phyloP scores from a whole-genome alignment of 2,329 filamentous ascomycete genomes.

The Colletotrichum falcatum region DNA sequence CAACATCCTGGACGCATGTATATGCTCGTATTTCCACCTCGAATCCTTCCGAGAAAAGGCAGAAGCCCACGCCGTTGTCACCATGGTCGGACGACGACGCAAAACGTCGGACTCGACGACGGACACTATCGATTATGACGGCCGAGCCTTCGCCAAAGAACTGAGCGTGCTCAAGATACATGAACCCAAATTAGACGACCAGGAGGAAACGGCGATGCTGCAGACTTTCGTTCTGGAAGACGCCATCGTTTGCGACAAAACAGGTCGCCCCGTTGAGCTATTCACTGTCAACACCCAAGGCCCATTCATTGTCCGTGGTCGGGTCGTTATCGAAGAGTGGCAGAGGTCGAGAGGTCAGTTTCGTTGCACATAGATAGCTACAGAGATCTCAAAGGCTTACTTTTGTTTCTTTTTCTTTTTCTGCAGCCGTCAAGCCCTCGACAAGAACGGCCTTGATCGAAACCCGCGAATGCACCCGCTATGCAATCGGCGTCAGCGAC shows the following conservation, averaged over 20 bases:
- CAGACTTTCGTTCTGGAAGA: constrained; percentile 49
- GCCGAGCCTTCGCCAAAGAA: constrained; percentile 50
- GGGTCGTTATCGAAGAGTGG: constrained; percentile 58
- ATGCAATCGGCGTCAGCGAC: constrained; percentile 65
- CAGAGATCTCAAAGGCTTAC: constrained; percentile 10
- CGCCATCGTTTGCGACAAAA: constrained; percentile 67
- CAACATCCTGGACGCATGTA: background rate
- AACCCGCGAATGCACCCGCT: constrained; percentile 61
- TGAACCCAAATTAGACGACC: constrained; percentile 3
- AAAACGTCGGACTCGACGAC: constrained; percentile 60
- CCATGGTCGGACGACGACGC: constrained; percentile 55
- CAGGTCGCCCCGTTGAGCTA: constrained; percentile 68
- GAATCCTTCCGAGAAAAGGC: background rate
- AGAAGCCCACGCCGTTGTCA: background rate
- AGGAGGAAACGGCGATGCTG: constrained; percentile 14
- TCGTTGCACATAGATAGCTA: no score
- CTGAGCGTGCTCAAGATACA: constrained; percentile 50
- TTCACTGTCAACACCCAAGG: constrained; percentile 70
- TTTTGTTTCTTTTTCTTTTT: no score
- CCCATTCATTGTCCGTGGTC: constrained; percentile 72
- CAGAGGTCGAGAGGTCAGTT: constrained; percentile 57
- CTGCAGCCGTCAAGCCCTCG: constrained; percentile 51
- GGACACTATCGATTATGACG: constrained; percentile 55
- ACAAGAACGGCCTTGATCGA: constrained; percentile 60
- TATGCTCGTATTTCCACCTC: background rate